Evolutionary conservation across 108 stramenopile species (phyloP).

Genomic region (Cyclostephanos tholiformis): DNA sequence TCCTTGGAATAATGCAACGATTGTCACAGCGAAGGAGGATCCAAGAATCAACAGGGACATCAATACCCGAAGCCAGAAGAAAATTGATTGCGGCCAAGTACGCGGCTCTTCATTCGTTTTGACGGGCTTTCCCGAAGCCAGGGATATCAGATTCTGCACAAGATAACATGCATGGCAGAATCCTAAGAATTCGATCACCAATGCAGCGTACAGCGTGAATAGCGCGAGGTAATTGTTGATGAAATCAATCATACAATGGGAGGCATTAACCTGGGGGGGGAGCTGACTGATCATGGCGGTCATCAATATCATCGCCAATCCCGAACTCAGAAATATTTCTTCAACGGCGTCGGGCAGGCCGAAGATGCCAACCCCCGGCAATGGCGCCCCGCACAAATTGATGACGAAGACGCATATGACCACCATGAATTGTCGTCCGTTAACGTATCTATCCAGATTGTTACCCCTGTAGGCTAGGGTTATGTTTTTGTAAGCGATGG

Average conservation of each 20-base stretch:
- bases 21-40: conserved; percentile 61
- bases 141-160: conserved; percentile 55
- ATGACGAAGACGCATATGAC: conserved; percentile 62
- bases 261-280: conserved; percentile 71
- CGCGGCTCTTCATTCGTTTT: conserved; percentile 63
- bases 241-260: conserved; percentile 75
- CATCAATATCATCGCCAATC: conserved; percentile 68
- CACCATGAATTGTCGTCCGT: conserved; percentile 73
- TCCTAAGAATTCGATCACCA: conserved; percentile 74
- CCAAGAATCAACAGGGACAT: conserved; percentile 48
- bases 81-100: conserved; percentile 16
- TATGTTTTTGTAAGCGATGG: conserved; percentile 51
- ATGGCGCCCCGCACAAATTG: conserved; percentile 55
- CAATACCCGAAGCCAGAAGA: conserved; percentile 62
- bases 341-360: conserved; percentile 36
- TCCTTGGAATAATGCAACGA: conserved; percentile 56
- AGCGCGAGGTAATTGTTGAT: conserved; percentile 73
- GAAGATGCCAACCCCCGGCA: conserved; percentile 29
- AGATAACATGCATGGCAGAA: conserved; percentile 69
- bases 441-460: conserved; percentile 74
- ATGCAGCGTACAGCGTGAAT: conserved; percentile 64
- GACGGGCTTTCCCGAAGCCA: conserved; percentile 51
- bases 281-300: conserved; percentile 67
- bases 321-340: conserved; percentile 56
- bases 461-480: conserved; percentile 58